phyloP scores from a whole-genome alignment of 2,329 filamentous ascomycete species.

The Achaetomium macrosporum region DNA sequence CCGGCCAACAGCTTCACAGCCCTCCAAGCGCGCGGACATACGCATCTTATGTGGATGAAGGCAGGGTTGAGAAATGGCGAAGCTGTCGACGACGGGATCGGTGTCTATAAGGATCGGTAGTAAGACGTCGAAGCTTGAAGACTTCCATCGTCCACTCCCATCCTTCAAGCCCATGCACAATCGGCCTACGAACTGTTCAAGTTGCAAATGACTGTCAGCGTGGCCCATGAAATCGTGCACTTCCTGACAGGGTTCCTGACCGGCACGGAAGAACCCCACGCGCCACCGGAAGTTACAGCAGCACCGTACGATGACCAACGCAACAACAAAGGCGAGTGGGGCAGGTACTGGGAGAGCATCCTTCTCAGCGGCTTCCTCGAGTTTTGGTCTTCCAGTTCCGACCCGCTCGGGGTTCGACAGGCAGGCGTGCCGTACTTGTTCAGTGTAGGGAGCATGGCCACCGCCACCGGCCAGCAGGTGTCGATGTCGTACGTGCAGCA shows the following conservation, averaged over 20 bases:
- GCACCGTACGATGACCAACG: not conserved
- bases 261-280: not conserved
- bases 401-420: not conserved
- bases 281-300: not conserved
- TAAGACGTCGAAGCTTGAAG: too few species aligned
- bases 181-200: not conserved
- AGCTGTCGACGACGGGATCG: too few species aligned
- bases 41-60: too few species aligned
- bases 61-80: too few species aligned
- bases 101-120: too few species aligned
- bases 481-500: too few species aligned
- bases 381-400: not conserved
- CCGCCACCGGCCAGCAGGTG: too few species aligned
- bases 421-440: not conserved
- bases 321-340: not conserved
- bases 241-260: not conserved
- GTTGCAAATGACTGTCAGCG: not conserved
- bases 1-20: too few species aligned
- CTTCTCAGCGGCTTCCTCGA: not conserved
- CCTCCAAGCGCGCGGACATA: too few species aligned
- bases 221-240: slow-evolving; percentile 3
- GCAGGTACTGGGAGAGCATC: not conserved
- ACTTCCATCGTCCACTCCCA: too few species aligned
- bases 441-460: too few species aligned
- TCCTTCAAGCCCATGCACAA: not conserved